Percentiles rank a stretch among this genome's conserved stretches.
Conservation (phyloP, 371 early-diverging fungal genomes). For the Parasitella parasitica region DNA sequence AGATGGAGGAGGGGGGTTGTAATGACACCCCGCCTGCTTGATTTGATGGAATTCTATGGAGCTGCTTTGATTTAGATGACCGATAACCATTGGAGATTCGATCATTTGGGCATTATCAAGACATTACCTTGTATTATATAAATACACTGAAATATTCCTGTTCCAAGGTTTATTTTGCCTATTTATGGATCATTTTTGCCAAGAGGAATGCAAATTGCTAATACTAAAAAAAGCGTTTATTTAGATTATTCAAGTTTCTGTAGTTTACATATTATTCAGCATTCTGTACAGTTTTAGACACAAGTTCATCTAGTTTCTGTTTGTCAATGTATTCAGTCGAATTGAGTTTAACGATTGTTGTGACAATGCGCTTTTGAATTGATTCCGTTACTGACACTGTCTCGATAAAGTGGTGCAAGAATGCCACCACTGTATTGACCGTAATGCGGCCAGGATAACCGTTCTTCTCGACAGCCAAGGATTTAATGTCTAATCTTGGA, state of each 20-base stretch:
- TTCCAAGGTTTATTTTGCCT: not conserved
- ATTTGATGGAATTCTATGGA: not conserved
- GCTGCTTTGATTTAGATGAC: not conserved
- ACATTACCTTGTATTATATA: not conserved
- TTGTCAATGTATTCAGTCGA: not conserved
- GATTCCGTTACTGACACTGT: not conserved
- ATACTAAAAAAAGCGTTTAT: not conserved
- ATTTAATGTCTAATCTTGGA: not conserved
- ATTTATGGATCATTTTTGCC: not conserved
- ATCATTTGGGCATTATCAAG: not conserved
- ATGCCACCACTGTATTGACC: not conserved
- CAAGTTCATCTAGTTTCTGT: not conserved
- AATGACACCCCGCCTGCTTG: not conserved
- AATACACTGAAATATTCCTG: not conserved
- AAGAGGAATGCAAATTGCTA: not conserved
- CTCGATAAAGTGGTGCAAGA: not conserved
- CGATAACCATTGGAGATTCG: not conserved
- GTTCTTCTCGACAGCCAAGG: conserved; percentile 9
- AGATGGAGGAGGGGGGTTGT: not conserved
- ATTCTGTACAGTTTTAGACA: not conserved
- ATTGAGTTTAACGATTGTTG: conserved; percentile 4
- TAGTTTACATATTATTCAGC: too few relatives aligned
- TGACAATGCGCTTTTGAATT: not conserved
- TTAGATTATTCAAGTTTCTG: not conserved
- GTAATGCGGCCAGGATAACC: not conserved